Conservation (phyloP, 1,139 yeast species). For the Casaregolazyma suthepensis region DNA sequence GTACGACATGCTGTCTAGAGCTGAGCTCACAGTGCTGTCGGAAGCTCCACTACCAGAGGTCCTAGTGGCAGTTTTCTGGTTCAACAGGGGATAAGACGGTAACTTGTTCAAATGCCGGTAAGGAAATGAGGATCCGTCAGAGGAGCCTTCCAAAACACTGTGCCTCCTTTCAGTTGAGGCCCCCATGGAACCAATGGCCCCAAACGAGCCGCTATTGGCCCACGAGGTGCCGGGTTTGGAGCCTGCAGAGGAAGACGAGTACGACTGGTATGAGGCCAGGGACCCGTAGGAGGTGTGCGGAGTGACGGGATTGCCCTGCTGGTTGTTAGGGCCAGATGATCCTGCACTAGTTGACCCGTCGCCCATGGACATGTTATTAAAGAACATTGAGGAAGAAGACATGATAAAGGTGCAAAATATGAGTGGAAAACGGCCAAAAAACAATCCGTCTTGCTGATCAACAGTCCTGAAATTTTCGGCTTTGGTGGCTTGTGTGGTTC, state of each 20-base stretch:
- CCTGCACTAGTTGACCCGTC: background rate
- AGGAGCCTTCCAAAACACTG: background rate
- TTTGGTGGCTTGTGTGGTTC: background rate
- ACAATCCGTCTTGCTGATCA: background rate
- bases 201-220: background rate
- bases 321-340: background rate
- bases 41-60: background rate
- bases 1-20: background rate
- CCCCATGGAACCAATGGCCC: constrained; percentile 3
- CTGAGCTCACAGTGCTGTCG: background rate
- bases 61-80: background rate
- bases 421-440: background rate
- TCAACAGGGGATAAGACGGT: background rate
- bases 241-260: constrained; percentile 1
- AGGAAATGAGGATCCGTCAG: background rate
- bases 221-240: constrained; percentile 3
- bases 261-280: constrained; percentile 4
- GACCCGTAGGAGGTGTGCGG: constrained; percentile 8
- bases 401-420: background rate
- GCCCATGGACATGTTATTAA: background rate
- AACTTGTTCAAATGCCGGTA: background rate
- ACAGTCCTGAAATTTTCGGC: background rate
- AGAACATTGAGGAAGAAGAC: constrained; percentile 2
- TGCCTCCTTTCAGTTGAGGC: constrained; percentile 2
- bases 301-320: constrained; percentile 4